Conservation (phyloP, 2,329 filamentous ascomycete species). For the Cladosporium sp. region DNA sequence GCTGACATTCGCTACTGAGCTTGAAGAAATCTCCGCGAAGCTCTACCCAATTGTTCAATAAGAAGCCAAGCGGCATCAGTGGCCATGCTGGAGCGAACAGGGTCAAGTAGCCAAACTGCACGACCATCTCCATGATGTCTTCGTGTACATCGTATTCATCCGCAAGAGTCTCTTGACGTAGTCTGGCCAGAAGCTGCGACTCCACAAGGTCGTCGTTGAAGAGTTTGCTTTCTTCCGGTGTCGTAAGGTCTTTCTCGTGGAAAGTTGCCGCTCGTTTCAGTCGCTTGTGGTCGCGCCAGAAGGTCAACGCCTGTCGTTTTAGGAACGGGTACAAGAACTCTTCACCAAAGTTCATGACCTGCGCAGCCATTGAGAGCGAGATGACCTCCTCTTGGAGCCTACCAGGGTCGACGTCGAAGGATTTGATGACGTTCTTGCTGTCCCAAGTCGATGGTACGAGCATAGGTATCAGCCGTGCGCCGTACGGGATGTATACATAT, state of each 20-base stretch:
- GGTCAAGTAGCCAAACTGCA: slow-evolving; percentile 77
- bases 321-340: slow-evolving; percentile 81
- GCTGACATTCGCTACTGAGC: slow-evolving; percentile 81
- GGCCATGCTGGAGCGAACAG: slow-evolving; percentile 95
- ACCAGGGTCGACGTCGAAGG: slow-evolving; percentile 76
- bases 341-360: slow-evolving; percentile 79
- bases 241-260: slow-evolving; percentile 55
- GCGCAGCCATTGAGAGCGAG: slow-evolving; percentile 90
- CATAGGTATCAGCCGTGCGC: slow-evolving; percentile 72
- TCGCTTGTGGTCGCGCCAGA: slow-evolving; percentile 57
- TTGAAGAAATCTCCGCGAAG: slow-evolving; percentile 91
- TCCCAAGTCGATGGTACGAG: slow-evolving; percentile 72
- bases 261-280: slow-evolving; percentile 77
- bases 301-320: slow-evolving; percentile 68
- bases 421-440: slow-evolving; percentile 59
- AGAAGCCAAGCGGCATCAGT: slow-evolving; percentile 79
- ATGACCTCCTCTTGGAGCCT: slow-evolving; percentile 90
- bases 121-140: slow-evolving; percentile 92
- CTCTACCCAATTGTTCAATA: slow-evolving; percentile 95
- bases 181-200: slow-evolving; percentile 70
- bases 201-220: slow-evolving; percentile 70
- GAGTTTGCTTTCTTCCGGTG: slow-evolving; percentile 45
- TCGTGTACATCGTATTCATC: slow-evolving; percentile 85
- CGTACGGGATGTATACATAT: slow-evolving; percentile 93
- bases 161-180: slow-evolving; percentile 77